Percentiles rank a stretch among this genome's conserved stretches.
These are phyloP conservation scores for Debaryomyces udenii DNA, from an alignment of 1,139 yeast genomes.

Conservation along the genomic window DNA sequence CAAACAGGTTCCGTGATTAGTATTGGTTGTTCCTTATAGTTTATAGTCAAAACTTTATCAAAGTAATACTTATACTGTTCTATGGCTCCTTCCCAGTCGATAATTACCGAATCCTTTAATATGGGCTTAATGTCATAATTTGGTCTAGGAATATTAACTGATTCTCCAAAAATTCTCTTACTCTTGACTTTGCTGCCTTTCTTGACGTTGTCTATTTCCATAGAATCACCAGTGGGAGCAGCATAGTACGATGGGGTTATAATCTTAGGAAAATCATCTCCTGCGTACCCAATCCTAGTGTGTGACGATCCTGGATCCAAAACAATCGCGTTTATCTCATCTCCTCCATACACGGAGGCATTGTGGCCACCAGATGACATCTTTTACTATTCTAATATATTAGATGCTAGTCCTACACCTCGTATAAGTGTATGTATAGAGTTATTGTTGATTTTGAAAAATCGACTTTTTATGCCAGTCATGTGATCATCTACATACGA, in stretches of 20 bases:
- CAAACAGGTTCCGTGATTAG: constrained; percentile 85
- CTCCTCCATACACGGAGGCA: constrained; percentile 51
- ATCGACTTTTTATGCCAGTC: not conserved
- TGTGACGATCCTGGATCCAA: constrained; percentile 87
- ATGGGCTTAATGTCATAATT: constrained; percentile 58
- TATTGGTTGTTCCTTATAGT: constrained; percentile 71
- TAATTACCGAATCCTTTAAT: constrained; percentile 60
- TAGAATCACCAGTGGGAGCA: constrained; percentile 17
- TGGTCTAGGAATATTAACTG: constrained; percentile 57
- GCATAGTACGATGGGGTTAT: constrained; percentile 68
- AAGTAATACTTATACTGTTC: constrained; percentile 67
- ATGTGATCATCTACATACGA: constrained; percentile 1
- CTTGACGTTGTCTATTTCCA: constrained; percentile 27
- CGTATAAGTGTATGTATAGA: not conserved
- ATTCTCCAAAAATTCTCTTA: constrained; percentile 51
- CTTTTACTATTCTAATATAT: not conserved
- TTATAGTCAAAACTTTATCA: constrained; percentile 48
- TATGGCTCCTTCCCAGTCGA: constrained; percentile 76
- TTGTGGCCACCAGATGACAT: constrained; percentile 21
- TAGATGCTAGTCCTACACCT: not conserved
- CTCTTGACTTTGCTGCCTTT: constrained; percentile 12
- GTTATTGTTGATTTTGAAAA: constrained; percentile 1
- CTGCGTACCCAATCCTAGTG: constrained; percentile 90
- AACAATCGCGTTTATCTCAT: constrained; percentile 89
- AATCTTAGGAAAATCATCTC: constrained; percentile 86